phyloP scores from a whole-genome alignment of 2,329 filamentous ascomycete genomes.

The Verticillium albo-atrum region DNA sequence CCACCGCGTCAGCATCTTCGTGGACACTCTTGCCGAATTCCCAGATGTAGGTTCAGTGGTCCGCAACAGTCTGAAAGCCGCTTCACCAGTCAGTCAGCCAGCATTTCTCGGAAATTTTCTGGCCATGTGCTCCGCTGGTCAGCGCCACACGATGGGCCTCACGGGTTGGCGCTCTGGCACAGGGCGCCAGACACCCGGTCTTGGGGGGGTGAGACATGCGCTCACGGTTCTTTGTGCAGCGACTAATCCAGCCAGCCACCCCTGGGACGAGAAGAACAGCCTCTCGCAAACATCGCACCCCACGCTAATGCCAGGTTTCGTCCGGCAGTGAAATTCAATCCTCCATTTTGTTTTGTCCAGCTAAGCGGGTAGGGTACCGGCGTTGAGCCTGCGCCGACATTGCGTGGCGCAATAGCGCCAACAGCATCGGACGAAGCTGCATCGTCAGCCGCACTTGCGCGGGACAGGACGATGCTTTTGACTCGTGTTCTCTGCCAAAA shows the following conservation, averaged over 20 bases:
- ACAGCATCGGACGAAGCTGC: background rate
- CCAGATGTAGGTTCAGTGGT: background rate
- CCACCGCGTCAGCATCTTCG: background rate
- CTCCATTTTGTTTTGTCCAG: background rate
- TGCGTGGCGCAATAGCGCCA: background rate
- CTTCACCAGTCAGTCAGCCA: background rate
- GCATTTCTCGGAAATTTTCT: background rate
- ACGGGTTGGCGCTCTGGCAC: background rate
- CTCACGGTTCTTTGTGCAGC: background rate
- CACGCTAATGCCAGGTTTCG: background rate
- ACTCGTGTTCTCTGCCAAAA: background rate
- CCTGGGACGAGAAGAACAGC: background rate
- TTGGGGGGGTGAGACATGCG: background rate
- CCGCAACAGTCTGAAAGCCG: too few species aligned
- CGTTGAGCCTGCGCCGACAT: background rate
- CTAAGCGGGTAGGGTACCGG: background rate
- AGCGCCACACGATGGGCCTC: background rate
- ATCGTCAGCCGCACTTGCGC: background rate
- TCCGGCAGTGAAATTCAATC: background rate
- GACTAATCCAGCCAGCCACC: background rate
- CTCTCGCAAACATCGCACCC: background rate
- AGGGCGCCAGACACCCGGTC: background rate
- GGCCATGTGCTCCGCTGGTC: background rate
- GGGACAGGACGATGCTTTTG: background rate
- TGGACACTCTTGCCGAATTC: background rate